Evolutionary conservation across 257 asterid genomes (phyloP).

Genomic region (Anisodus tanguticus): DNA sequence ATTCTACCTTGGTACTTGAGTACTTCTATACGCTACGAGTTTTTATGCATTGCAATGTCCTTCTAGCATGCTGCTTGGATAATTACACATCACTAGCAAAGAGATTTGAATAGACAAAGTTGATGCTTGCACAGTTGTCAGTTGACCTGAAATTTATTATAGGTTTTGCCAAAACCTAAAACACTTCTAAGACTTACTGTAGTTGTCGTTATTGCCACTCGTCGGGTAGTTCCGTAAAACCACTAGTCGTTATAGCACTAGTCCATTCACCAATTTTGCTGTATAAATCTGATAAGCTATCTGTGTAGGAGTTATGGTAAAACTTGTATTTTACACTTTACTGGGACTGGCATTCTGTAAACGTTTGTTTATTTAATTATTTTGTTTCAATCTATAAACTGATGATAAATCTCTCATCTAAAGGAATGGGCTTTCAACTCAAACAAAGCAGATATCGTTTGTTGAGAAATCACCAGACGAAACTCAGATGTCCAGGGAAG

Average conservation of each 20-base stretch:
- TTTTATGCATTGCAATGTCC: constrained; percentile 24
- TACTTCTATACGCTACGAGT: neutral
- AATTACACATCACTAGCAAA: constrained; percentile 10
- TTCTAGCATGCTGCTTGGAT: constrained; percentile 17
- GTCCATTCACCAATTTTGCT: constrained; percentile 15
- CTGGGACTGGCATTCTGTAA: neutral
- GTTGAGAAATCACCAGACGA: constrained; percentile 89
- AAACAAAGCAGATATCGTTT: constrained; percentile 56
- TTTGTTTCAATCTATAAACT: neutral
- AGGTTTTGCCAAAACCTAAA: neutral
- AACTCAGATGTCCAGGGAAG: constrained; percentile 87
- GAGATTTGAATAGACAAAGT: neutral
- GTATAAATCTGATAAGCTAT: constrained; percentile 4
- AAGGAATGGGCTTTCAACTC: constrained; percentile 82
- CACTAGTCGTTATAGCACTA: neutral
- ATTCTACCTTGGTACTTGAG: neutral
- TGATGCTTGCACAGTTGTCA: neutral
- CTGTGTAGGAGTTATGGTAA: neutral
- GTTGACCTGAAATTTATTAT: neutral
- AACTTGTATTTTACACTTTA: constrained; percentile 11
- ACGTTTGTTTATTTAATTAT: neutral
- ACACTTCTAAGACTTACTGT: neutral
- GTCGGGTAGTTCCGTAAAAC: neutral
- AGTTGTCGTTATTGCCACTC: constrained; percentile 7
- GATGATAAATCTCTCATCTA: constrained; percentile 23